Conservation (phyloP, 2,329 filamentous ascomycete species). For the Raffaelea ambrosiae region DNA sequence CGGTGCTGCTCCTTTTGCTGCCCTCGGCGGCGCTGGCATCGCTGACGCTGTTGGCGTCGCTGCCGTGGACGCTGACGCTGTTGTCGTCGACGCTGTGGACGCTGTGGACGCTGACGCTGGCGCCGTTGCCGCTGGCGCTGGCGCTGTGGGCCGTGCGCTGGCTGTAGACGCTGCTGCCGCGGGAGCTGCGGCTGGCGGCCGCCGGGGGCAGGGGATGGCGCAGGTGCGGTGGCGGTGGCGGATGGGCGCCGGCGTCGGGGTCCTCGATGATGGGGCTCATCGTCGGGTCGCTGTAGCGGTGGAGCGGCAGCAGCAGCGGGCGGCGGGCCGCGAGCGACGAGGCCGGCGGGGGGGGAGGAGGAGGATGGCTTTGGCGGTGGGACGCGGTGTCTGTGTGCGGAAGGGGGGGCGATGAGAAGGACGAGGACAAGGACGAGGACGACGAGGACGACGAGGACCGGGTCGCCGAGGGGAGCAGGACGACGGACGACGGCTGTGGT, state of each 20-base stretch:
- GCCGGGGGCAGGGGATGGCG: too few relatives aligned
- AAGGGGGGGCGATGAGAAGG: too few relatives aligned
- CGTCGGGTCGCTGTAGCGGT: conserved; percentile 2
- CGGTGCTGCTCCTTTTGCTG: conserved; percentile 6
- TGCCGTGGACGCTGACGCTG: not conserved
- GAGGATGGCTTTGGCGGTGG: too few relatives aligned
- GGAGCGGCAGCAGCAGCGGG: not conserved
- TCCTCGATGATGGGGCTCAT: conserved; percentile 11
- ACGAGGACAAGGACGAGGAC: too few relatives aligned
- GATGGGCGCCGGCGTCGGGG: too few relatives aligned
- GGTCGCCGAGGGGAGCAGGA: too few relatives aligned
- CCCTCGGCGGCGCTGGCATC: not conserved
- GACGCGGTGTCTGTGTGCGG: too few relatives aligned
- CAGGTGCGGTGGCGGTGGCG: too few relatives aligned
- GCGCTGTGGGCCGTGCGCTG: not conserved
- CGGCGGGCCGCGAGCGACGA: not conserved
- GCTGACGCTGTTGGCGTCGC: not conserved
- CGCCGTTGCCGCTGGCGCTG: not conserved
- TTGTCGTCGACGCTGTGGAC: not conserved
- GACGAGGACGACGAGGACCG: too few relatives aligned
- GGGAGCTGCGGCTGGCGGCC: not conserved
- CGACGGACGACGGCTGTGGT: too few relatives aligned
- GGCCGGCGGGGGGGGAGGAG: not conserved
- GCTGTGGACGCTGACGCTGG: not conserved
- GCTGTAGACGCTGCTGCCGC: not conserved